A percentile compares a stretch with the other conserved stretches of the same genome.
Evolutionary conservation across 2,329 filamentous ascomycete genomes (phyloP).

Genomic region (Fusarium praegraminearum): DNA sequence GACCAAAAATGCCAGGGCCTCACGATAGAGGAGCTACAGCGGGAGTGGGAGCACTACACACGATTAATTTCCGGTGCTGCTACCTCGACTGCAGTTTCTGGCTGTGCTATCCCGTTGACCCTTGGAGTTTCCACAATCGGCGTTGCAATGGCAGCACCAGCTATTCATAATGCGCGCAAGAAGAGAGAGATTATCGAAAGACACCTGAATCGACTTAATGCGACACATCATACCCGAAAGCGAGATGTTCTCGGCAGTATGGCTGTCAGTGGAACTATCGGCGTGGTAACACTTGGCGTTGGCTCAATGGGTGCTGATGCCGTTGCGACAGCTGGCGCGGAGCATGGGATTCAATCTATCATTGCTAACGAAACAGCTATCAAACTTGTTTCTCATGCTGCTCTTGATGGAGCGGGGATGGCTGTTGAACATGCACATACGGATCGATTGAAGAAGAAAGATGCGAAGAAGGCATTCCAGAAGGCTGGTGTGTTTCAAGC

Average conservation of each 20-base stretch:
- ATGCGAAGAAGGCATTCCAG: conserved; percentile 50
- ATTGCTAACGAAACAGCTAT: conserved; percentile 52
- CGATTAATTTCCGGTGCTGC: conserved; percentile 56
- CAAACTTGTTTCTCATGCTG: conserved; percentile 52
- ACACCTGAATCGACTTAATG: conserved; percentile 51
- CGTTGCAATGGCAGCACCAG: conserved; percentile 54
- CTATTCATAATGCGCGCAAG: conserved; percentile 57
- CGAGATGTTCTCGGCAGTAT: conserved; percentile 56
- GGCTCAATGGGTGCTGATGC: conserved; percentile 53
- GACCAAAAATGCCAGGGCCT: conserved; percentile 55
- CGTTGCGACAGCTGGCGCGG: conserved; percentile 52
- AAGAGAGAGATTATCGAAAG: conserved; percentile 57
- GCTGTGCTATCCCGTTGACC: conserved; percentile 55
- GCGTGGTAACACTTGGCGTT: conserved; percentile 53
- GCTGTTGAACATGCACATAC: conserved; percentile 54
- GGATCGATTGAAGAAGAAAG: conserved; percentile 52
- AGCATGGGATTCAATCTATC: conserved; percentile 50
- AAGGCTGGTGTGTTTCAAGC: conserved; percentile 51
- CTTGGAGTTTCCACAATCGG: conserved; percentile 56
- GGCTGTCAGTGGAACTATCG: conserved; percentile 54
- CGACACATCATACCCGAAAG: conserved; percentile 56
- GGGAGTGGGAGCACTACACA: conserved; percentile 59
- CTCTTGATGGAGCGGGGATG: conserved; percentile 54
- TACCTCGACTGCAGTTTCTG: conserved; percentile 56
- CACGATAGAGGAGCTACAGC: conserved; percentile 54